A percentile compares a stretch with the other conserved stretches of the same genome.
phyloP scores from a whole-genome alignment of 495 filamentous ascomycete genomes.

The Recurvomyces mirabilis region DNA sequence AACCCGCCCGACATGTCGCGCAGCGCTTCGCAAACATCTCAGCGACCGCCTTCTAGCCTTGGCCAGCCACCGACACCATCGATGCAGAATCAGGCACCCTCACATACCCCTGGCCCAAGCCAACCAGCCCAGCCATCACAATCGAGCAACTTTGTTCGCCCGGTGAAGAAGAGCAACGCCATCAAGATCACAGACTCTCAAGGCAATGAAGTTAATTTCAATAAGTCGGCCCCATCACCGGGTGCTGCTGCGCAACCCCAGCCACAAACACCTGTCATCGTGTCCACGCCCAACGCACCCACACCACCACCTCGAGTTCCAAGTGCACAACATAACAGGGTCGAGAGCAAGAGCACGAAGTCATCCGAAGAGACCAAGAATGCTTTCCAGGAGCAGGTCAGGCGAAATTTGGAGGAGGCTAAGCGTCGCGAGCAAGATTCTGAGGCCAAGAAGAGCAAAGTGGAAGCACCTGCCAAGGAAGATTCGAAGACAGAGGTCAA shows the following conservation, averaged over 20 bases:
- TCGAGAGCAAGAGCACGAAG: conserved; percentile 51
- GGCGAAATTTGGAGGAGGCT: conserved; percentile 47
- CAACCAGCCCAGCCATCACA: conserved; percentile 12
- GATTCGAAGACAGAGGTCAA: too few species aligned
- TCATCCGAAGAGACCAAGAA: conserved; percentile 60
- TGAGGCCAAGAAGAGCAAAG: conserved; percentile 41
- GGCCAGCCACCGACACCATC: conserved; percentile 52
- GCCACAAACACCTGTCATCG: conserved; percentile 35
- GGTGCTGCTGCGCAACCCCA: conserved; percentile 6
- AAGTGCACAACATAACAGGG: conserved; percentile 41
- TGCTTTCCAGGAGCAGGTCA: conserved; percentile 56
- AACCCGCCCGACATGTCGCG: conserved; percentile 62
- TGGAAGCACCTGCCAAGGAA: conserved; percentile 10
- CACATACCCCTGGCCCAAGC: conserved; percentile 43
- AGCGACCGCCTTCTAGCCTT: conserved; percentile 70
- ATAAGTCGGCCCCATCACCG: conserved; percentile 42
- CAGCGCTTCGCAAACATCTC: conserved; percentile 67
- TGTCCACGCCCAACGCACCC: conserved; percentile 52
- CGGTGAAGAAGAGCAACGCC: conserved; percentile 50
- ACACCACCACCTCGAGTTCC: conserved; percentile 44
- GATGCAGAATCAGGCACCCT: conserved; percentile 39
- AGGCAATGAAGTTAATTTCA: conserved; percentile 53
- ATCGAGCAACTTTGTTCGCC: conserved; percentile 9
- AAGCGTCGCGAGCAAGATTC: conserved; percentile 41
- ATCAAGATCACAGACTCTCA: conserved; percentile 70